A percentile compares a stretch with the other conserved stretches of the same genome.
Evolutionary conservation across 805 yeast species (phyloP).

Genomic region (Tetrapisispora arboricola): DNA sequence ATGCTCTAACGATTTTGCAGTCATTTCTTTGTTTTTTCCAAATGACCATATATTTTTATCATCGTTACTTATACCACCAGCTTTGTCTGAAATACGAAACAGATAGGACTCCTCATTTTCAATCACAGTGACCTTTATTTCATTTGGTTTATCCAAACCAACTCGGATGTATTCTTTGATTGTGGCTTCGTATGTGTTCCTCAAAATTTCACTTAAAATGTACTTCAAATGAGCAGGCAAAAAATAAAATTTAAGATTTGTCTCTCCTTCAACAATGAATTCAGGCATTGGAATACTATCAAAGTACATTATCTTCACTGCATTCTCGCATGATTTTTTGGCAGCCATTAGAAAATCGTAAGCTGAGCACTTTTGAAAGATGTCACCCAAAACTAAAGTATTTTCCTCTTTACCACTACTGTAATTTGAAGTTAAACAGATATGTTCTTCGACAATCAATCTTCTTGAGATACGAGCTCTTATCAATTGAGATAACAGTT

Average conservation of each 20-base stretch:
- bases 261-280: constrained; percentile 63
- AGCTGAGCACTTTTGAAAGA: constrained; percentile 71
- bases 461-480: constrained; percentile 84
- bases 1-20: constrained; percentile 48
- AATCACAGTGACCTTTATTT: constrained; percentile 68
- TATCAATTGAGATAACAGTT: constrained; percentile 63
- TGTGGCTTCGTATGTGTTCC: constrained; percentile 81
- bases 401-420: constrained; percentile 31
- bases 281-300: constrained; percentile 58
- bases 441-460: constrained; percentile 84
- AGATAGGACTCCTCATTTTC: constrained; percentile 56
- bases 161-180: constrained; percentile 36
- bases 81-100: constrained; percentile 77
- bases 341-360: constrained; percentile 52
- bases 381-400: constrained; percentile 62
- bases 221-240: constrained; percentile 80
- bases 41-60: constrained; percentile 69
- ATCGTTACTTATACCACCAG: constrained; percentile 72
- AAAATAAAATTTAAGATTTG: constrained; percentile 63
- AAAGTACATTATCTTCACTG: constrained; percentile 42
- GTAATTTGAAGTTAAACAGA: constrained; percentile 63
- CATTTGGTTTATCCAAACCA: constrained; percentile 42
- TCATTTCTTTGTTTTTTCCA: constrained; percentile 56
- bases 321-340: constrained; percentile 39
- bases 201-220: constrained; percentile 73